A percentile compares a stretch with the other conserved stretches of the same genome.
phyloP scores from a whole-genome alignment of 1,139 yeast genomes.

The Protomyces macrosporus region DNA sequence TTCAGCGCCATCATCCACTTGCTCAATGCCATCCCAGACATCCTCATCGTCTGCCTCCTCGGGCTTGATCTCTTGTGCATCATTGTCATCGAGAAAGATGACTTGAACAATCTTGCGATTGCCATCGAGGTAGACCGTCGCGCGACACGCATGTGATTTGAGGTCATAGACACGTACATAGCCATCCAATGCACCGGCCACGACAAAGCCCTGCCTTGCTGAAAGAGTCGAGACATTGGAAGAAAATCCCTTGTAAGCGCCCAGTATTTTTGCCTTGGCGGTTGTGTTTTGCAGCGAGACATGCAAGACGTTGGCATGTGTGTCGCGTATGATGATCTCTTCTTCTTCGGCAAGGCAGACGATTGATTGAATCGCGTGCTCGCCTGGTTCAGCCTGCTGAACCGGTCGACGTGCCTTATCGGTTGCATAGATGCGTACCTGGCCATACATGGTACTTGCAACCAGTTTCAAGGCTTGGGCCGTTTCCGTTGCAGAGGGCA shows the following conservation, averaged over 20 bases:
- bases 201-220: not conserved
- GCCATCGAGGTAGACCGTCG: constrained; percentile 4
- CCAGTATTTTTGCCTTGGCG: not conserved
- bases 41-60: constrained; percentile 18
- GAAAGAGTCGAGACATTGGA: constrained; percentile 1
- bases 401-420: constrained; percentile 35
- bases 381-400: not conserved
- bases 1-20: not conserved
- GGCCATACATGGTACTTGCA: constrained; percentile 6
- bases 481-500: constrained; percentile 21
- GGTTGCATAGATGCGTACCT: constrained; percentile 39
- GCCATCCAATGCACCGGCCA: constrained; percentile 16
- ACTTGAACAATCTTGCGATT: not conserved
- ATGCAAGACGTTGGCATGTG: constrained; percentile 14
- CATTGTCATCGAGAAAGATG: not conserved
- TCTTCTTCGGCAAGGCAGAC: not conserved
- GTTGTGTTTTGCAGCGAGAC: not conserved
- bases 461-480: not conserved
- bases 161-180: constrained; percentile 5
- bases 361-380: constrained; percentile 11
- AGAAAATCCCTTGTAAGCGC: constrained; percentile 10
- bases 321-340: constrained; percentile 1
- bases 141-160: not conserved
- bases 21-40: constrained; percentile 14
- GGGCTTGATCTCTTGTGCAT: not conserved